Evolutionary conservation across 75 land plant species (phyloP), one percentile per base, ranked within the genome.

Genomic region (Sequoia sempervirens): DNA sequence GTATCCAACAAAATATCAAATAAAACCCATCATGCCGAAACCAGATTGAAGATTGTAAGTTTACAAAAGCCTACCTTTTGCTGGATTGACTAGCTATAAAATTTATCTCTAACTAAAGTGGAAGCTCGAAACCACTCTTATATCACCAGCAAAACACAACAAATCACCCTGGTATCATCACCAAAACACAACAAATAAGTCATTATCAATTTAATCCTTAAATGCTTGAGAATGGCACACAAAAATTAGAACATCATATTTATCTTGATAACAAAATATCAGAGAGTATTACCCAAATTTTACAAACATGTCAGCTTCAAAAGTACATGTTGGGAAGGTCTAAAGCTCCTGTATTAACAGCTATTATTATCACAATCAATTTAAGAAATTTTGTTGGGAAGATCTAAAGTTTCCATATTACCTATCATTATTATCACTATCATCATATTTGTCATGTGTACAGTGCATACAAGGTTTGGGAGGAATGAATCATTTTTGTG

Each of bases 111-210:
- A 68, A 68, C 72, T 68, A 68, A 68, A 68, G 72, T 5, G 12
- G 72, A 68, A 68, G 72, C 72, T 68, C 72, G n/a, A 28, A 68
- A 23, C 72, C 72, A 68, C 32, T 2, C 28, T 68, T 9, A 68
- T 68, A 68, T 28, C 72, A 68, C n/a, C 72, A n/a, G 12, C 72
- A 68, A 68, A 68, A 68, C 72, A n/a, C 72, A 68, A 68, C 15
- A 70, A 70, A 28, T 2, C 13, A 70, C 36, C 36, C 32, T 70
- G 36, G 32, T 30, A 70, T 70, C 73, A 70, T 70, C 73, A 30
- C 12, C 73, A 70, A 70, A 70, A 70, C 73, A 70, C 73, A 70
- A 70, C 15, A 70, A 70, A 70, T 23, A 28, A 68, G 28, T 68
- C 72, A 28, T 56, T 56, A 56, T 18, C 28, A 68, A n/a, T 68